Percentiles rank a stretch among this genome's conserved stretches.
Conservation (phyloP, 1,139 yeast genomes). For the Magnusiomyces paraingens region DNA sequence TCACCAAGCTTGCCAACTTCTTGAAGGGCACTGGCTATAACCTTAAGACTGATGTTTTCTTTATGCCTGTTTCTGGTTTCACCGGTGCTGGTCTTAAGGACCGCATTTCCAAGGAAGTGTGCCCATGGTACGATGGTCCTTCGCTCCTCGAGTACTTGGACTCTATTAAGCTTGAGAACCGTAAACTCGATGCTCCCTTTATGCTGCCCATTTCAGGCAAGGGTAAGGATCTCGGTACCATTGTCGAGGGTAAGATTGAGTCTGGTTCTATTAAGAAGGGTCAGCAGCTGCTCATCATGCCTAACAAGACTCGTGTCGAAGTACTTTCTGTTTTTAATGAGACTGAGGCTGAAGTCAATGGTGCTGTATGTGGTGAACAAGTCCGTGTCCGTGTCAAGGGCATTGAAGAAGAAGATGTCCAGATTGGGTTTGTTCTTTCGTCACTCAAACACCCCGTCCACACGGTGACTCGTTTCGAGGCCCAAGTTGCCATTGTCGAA, state of each 20-base stretch:
- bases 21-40: constrained; percentile 87
- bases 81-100: constrained; percentile 97
- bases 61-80: constrained; percentile 97
- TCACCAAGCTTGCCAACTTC: constrained; percentile 65
- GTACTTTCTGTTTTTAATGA: constrained; percentile 84
- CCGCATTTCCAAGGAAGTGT: constrained; percentile 58
- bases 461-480: constrained; percentile 85
- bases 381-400: constrained; percentile 90
- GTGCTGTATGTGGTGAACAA: constrained; percentile 95
- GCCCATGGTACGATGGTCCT: constrained; percentile 96
- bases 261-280: constrained; percentile 88
- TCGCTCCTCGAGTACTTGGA: constrained; percentile 86
- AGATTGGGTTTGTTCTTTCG: constrained; percentile 85
- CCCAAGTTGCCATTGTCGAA: constrained; percentile 95
- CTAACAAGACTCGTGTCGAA: constrained; percentile 77
- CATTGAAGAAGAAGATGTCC: constrained; percentile 93
- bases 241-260: constrained; percentile 97
- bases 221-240: constrained; percentile 94
- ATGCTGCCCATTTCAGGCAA: constrained; percentile 95
- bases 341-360: constrained; percentile 88
- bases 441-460: constrained; percentile 83
- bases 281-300: constrained; percentile 76
- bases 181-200: constrained; percentile 89
- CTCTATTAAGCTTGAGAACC: constrained; percentile 68
- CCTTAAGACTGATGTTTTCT: constrained; percentile 70